Conservation (phyloP, 108 stramenopile genomes). For the Cyclostephanos tholiformis region DNA sequence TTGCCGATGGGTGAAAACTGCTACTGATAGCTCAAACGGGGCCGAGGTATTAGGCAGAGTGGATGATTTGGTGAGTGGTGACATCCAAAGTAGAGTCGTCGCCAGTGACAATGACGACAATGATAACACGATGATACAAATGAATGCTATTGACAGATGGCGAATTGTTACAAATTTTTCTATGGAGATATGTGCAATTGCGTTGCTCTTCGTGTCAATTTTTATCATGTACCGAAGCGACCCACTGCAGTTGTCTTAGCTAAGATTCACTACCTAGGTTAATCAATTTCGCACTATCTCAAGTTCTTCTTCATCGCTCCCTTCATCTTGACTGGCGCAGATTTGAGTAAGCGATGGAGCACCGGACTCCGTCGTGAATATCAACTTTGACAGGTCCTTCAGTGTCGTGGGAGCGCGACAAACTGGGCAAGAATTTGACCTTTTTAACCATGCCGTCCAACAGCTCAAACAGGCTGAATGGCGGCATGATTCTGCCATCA, state of each 20-base stretch:
- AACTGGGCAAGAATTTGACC: conserved; percentile 58
- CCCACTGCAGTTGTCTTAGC: neutral
- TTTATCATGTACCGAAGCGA: neutral
- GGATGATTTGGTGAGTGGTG: neutral
- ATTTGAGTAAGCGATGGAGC: conserved; percentile 44
- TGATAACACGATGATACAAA: neutral
- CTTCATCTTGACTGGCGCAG: conserved; percentile 37
- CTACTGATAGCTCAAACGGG: conserved; percentile 34
- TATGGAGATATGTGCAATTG: neutral
- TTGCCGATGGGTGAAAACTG: conserved; percentile 60
- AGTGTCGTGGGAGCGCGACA: conserved; percentile 54
- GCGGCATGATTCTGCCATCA: conserved; percentile 62
- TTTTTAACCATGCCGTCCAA: conserved; percentile 75
- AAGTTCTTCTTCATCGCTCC: conserved; percentile 38
- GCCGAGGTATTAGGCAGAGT: neutral
- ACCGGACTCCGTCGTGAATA: conserved; percentile 47
- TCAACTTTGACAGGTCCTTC: conserved; percentile 47
- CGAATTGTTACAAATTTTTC: neutral
- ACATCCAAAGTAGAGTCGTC: neutral
- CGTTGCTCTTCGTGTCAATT: neutral
- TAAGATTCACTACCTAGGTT: neutral
- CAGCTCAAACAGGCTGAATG: conserved; percentile 60
- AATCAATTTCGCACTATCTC: conserved; percentile 31
- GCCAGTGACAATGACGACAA: neutral
- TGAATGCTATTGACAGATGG: neutral